Conservation (phyloP, 2,329 filamentous ascomycete species). For the Clonostachys byssicola region DNA sequence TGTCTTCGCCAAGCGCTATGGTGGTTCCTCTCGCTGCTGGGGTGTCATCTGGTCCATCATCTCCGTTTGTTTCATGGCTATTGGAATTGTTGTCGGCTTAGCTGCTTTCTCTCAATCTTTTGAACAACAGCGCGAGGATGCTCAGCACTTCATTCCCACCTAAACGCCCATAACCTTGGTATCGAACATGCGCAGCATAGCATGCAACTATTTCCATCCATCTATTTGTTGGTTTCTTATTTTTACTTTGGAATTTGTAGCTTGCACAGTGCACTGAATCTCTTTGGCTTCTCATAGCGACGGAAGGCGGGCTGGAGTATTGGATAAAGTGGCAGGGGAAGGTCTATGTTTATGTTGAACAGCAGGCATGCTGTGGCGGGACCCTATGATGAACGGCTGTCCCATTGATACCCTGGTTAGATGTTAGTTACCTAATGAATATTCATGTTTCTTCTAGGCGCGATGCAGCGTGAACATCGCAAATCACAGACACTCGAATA, state of each 20-base stretch:
- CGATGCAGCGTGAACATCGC: too few species aligned
- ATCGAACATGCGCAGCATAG: too few species aligned
- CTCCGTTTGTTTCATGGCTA: constrained; percentile 66
- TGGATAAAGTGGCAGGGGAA: too few species aligned
- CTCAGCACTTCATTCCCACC: constrained; percentile 59
- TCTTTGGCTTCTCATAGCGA: too few species aligned
- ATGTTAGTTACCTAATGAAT: too few species aligned
- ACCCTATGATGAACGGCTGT: too few species aligned
- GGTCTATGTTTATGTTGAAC: too few species aligned
- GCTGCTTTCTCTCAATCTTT: constrained; percentile 72
- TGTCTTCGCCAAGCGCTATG: constrained; percentile 74
- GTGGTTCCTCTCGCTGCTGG: constrained; percentile 78
- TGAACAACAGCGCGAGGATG: constrained; percentile 63
- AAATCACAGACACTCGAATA: too few species aligned
- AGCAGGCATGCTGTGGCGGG: too few species aligned
- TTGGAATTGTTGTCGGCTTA: constrained; percentile 70
- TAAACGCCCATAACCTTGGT: constrained; percentile 6
- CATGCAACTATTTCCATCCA: neutral
- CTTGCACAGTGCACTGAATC: neutral
- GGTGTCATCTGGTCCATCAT: constrained; percentile 75
- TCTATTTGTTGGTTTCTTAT: neutral
- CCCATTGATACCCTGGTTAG: too few species aligned
- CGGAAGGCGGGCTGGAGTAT: too few species aligned
- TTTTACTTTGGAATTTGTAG: neutral
- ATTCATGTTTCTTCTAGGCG: too few species aligned